phyloP scores from a whole-genome alignment of 805 yeast genomes.

The Wickerhamiella kazuoi region DNA sequence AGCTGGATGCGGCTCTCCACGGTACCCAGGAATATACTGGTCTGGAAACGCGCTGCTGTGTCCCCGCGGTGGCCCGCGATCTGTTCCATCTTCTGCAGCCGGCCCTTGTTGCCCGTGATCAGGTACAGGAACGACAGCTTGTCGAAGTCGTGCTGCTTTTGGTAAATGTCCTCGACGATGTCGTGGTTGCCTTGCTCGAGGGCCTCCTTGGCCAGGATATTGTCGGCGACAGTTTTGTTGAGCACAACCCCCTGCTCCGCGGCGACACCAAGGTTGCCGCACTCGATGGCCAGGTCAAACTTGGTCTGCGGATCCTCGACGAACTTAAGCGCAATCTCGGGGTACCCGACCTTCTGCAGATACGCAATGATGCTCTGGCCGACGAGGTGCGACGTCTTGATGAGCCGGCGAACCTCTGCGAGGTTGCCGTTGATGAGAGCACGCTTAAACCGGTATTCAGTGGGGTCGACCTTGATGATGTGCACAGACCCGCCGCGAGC shows the following conservation, averaged over 20 bases:
- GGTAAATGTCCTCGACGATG: constrained; percentile 73
- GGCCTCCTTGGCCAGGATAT: constrained; percentile 69
- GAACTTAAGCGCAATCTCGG: constrained; percentile 92
- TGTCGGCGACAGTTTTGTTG: constrained; percentile 57
- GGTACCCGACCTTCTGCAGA: constrained; percentile 85
- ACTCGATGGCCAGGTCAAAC: constrained; percentile 87
- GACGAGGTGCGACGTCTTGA: constrained; percentile 74
- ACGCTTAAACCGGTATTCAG: constrained; percentile 90
- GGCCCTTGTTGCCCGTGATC: constrained; percentile 59
- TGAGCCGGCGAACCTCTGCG: constrained; percentile 77
- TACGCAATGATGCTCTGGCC: constrained; percentile 96
- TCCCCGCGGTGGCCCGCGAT: constrained; percentile 85
- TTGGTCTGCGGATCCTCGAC: constrained; percentile 93
- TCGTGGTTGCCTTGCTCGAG: constrained; percentile 74
- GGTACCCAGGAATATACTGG: constrained; percentile 60
- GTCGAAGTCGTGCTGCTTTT: constrained; percentile 72
- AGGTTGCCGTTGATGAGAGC: constrained; percentile 82
- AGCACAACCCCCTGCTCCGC: constrained; percentile 68
- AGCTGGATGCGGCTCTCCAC: constrained; percentile 57
- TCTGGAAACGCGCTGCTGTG: constrained; percentile 60
- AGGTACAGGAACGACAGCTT: constrained; percentile 78
- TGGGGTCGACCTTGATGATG: constrained; percentile 68
- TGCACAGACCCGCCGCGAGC: constrained; percentile 76
- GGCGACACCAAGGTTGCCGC: constrained; percentile 80
- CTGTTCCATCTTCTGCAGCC: constrained; percentile 66